phyloP scores from a whole-genome alignment of 2,329 filamentous ascomycete genomes.

The Mycosphaerella arachidis region DNA sequence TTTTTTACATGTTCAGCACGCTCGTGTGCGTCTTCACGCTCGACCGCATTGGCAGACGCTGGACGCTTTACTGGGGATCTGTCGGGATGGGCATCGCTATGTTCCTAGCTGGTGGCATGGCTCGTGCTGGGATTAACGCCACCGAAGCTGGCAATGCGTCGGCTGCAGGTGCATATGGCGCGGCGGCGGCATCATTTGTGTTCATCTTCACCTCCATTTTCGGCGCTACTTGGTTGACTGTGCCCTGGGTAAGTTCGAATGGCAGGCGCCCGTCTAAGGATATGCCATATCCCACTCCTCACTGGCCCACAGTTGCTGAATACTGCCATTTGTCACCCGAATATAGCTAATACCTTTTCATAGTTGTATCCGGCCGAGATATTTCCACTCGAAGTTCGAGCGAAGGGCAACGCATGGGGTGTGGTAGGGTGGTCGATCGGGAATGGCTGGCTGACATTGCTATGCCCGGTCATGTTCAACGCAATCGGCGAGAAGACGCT shows the following conservation, averaged over 20 bases:
- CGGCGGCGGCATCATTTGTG: conserved; percentile 64
- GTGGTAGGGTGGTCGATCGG: conserved; percentile 73
- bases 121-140: conserved; percentile 27
- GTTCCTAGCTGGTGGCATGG: conserved; percentile 33
- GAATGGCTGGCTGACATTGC: conserved; percentile 55
- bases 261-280: too few relatives aligned
- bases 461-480: conserved; percentile 53
- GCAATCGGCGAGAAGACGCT: conserved; percentile 65
- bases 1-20: conserved; percentile 33
- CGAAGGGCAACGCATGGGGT: conserved; percentile 71
- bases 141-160: conserved; percentile 20
- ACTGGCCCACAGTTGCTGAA: too few relatives aligned
- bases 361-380: conserved; percentile 58
- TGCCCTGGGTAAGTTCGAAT: conserved; percentile 34
- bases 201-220: conserved; percentile 65
- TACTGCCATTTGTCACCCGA: too few relatives aligned
- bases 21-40: conserved; percentile 36
- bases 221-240: conserved; percentile 59
- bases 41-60: conserved; percentile 33
- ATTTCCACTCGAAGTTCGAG: conserved; percentile 65
- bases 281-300: too few relatives aligned
- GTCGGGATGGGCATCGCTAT: conserved; percentile 33
- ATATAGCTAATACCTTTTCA: too few relatives aligned
- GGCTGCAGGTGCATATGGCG: conserved; percentile 23
- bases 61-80: conserved; percentile 35